Conservation (phyloP, 768 basidiomycete species). For the Termitomyces eurrhizus region DNA sequence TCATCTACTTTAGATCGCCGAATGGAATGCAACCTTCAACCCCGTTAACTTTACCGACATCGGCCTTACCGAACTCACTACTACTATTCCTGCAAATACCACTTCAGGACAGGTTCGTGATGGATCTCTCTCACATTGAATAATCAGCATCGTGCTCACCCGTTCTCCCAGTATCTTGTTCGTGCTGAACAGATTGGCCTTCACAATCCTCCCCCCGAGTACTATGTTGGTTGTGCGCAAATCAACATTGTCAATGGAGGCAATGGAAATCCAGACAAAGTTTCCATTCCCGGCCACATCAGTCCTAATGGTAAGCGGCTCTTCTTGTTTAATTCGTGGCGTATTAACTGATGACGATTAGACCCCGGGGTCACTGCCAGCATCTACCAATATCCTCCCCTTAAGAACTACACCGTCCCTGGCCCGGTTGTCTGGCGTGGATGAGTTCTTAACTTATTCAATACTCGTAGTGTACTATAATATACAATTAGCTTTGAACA, state of each 20-base stretch:
- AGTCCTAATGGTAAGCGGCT: constrained; percentile 20
- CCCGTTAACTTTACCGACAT: constrained; percentile 26
- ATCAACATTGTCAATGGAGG: constrained; percentile 38
- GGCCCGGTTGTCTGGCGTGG: constrained; percentile 23
- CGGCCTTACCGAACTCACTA: constrained; percentile 22
- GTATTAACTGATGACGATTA: constrained; percentile 3
- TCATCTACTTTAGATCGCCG: constrained; percentile 20
- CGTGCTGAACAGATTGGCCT: constrained; percentile 40
- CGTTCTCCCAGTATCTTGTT: constrained; percentile 25
- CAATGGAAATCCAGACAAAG: constrained; percentile 35
- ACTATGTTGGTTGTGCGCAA: constrained; percentile 41
- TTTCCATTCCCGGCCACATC: constrained; percentile 41
- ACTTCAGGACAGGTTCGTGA: constrained; percentile 30
- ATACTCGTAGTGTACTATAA: neutral
- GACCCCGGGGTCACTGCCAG: constrained; percentile 39
- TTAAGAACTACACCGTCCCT: constrained; percentile 30
- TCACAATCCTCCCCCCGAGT: constrained; percentile 38
- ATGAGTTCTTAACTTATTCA: constrained; percentile 4
- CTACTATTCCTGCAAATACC: constrained; percentile 30
- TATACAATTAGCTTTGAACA: neutral
- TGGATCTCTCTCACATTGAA: neutral
- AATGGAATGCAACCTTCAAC: constrained; percentile 27
- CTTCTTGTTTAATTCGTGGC: neutral
- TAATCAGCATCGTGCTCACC: neutral
- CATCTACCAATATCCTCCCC: constrained; percentile 33